Evolutionary conservation across 2,329 filamentous ascomycete genomes (phyloP).

Genomic region (Botrytis porri): DNA sequence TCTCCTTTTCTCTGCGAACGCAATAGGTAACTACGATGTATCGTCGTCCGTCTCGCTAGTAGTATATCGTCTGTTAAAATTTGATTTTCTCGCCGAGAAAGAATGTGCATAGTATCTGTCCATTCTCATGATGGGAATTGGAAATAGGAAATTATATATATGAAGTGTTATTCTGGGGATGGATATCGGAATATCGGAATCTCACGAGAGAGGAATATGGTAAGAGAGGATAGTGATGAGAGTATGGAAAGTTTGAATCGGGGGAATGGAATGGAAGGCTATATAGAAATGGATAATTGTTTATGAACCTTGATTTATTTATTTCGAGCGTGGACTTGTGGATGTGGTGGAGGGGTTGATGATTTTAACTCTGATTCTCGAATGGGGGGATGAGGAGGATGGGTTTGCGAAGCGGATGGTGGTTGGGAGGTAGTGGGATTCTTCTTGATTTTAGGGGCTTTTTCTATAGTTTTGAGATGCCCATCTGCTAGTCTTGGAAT

Average conservation of each 20-base stretch:
- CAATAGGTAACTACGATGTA: not conserved
- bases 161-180: not conserved
- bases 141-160: not conserved
- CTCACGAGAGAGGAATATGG: too few species aligned
- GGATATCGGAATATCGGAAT: not conserved
- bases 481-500: not conserved
- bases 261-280: too few species aligned
- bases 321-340: not conserved
- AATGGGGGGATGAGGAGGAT: too few species aligned
- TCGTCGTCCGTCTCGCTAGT: not conserved
- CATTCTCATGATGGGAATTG: not conserved
- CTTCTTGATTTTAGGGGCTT: not conserved
- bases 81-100: not conserved
- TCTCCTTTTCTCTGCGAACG: not conserved
- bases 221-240: not conserved
- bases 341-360: too few species aligned
- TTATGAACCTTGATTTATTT: too few species aligned
- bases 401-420: not conserved
- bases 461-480: not conserved
- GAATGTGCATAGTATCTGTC: not conserved
- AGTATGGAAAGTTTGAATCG: not conserved
- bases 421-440: not conserved
- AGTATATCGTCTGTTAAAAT: not conserved
- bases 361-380: too few species aligned
- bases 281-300: too few species aligned